phyloP scores from a whole-genome alignment of 1,139 yeast species.

The Geotrichum histeridarum region DNA sequence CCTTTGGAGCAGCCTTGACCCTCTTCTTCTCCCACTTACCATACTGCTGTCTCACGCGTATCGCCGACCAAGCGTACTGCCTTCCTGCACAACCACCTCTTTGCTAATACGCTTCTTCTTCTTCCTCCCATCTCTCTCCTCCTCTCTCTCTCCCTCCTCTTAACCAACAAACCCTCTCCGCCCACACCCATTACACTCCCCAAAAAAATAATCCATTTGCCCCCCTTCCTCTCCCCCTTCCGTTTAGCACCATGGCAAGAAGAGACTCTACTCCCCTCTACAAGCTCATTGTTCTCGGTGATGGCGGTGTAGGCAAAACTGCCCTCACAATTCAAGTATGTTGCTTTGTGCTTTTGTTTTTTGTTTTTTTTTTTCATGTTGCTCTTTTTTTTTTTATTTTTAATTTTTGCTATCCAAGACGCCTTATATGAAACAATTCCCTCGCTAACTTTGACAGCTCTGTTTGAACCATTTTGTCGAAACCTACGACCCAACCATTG shows the following conservation, averaged over 20 bases:
- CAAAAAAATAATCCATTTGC: not conserved
- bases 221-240: not conserved
- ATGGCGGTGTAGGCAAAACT: conserved; percentile 97
- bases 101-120: not conserved
- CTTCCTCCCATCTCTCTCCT: not conserved
- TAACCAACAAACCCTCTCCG: not conserved
- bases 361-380: not conserved
- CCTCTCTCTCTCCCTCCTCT: not conserved
- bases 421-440: not conserved
- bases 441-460: conserved; percentile 9
- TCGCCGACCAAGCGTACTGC: not conserved
- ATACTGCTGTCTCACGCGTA: no score
- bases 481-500: conserved; percentile 21
- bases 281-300: conserved; percentile 92
- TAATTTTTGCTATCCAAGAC: not conserved
- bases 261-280: conserved; percentile 36
- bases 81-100: not conserved
- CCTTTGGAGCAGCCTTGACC: no score
- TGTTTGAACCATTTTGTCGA: conserved; percentile 51
- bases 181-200: no score
- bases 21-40: not conserved
- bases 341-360: not conserved
- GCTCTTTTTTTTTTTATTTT: not conserved
- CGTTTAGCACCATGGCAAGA: conserved; percentile 12
- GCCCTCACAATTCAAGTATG: conserved; percentile 74